Percentiles rank a stretch among this genome's conserved stretches.
These are phyloP conservation scores for Marchantia paleacea DNA, from an alignment of 225 moss, liverwort and hornwort species.

Conservation along the genomic window DNA sequence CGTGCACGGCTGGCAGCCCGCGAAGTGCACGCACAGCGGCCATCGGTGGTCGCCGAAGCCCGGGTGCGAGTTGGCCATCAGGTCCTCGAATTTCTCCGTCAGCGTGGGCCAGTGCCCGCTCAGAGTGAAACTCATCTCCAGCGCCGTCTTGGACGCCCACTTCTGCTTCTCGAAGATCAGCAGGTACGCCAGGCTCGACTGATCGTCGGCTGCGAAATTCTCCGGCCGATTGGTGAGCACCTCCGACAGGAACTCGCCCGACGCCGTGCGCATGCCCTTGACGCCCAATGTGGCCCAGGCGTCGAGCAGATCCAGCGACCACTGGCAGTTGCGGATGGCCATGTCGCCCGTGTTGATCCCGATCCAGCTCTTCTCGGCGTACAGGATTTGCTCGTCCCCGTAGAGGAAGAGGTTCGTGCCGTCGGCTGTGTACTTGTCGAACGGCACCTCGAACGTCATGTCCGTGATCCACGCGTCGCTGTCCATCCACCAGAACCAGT, in stretches of 20 bases:
- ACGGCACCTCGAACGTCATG: slow-evolving; percentile 63
- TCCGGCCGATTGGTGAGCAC: slow-evolving; percentile 48
- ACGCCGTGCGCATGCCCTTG: slow-evolving; percentile 35
- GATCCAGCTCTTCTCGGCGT: slow-evolving; percentile 54
- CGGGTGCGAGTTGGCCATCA: slow-evolving; percentile 50
- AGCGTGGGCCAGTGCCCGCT: slow-evolving; percentile 69
- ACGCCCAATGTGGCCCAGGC: slow-evolving; percentile 58
- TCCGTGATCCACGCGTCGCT: slow-evolving; percentile 73
- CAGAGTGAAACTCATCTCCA: slow-evolving; percentile 55
- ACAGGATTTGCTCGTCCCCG: slow-evolving; percentile 53
- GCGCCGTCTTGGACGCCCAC: slow-evolving; percentile 47
- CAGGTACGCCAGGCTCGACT: slow-evolving; percentile 60
- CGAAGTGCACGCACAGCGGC: slow-evolving; percentile 73
- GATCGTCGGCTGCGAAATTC: slow-evolving; percentile 57
- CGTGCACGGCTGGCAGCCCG: slow-evolving; percentile 72
- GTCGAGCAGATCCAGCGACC: slow-evolving; percentile 64
- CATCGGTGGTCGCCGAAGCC: slow-evolving; percentile 56
- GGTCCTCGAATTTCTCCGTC: slow-evolving; percentile 48
- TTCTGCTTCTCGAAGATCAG: slow-evolving; percentile 45
- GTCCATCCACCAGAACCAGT: slow-evolving; percentile 92
- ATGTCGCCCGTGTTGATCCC: slow-evolving; percentile 61
- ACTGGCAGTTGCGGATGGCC: slow-evolving; percentile 68
- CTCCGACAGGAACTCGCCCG: slow-evolving; percentile 48
- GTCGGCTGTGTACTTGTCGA: slow-evolving; percentile 41
- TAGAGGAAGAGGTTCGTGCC: slow-evolving; percentile 54